These are phyloP conservation scores for Komagataella kurtzmanii DNA, from an alignment of 805 yeast species.

Conservation along the genomic window DNA sequence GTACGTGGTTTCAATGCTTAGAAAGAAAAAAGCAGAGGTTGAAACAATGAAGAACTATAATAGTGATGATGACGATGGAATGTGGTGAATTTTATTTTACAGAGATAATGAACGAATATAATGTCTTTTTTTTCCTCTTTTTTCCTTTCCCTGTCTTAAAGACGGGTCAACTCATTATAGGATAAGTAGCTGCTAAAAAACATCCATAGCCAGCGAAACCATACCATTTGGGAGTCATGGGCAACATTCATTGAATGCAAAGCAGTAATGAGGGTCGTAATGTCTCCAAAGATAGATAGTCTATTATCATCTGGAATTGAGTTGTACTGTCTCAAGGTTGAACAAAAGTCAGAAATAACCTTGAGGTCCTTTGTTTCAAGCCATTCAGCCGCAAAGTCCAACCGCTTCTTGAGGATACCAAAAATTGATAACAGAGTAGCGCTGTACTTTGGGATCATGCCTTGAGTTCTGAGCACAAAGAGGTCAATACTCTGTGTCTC, in stretches of 20 bases:
- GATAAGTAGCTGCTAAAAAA: conserved; percentile 63
- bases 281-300: conserved; percentile 19
- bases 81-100: not conserved
- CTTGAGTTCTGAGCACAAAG: conserved; percentile 16
- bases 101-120: conserved; percentile 3
- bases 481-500: conserved; percentile 9
- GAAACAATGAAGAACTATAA: conserved; percentile 1
- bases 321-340: not conserved
- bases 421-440: conserved; percentile 27
- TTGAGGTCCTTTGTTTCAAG: not conserved
- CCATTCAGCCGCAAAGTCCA: not conserved
- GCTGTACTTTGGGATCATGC: conserved; percentile 30
- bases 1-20: conserved; percentile 7
- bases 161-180: conserved; percentile 46
- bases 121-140: conserved; percentile 1
- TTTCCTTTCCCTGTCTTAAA: conserved; percentile 1
- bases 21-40: conserved; percentile 3
- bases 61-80: conserved; percentile 6
- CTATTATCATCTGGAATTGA: not conserved
- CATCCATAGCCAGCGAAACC: conserved; percentile 92
- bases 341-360: not conserved
- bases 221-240: conserved; percentile 84
- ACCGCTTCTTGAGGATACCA: conserved; percentile 15
- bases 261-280: conserved; percentile 23
- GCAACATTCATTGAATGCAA: conserved; percentile 70